These are phyloP conservation scores for Ogataea methanolica DNA, from an alignment of 805 yeast species.

Conservation along the genomic window DNA sequence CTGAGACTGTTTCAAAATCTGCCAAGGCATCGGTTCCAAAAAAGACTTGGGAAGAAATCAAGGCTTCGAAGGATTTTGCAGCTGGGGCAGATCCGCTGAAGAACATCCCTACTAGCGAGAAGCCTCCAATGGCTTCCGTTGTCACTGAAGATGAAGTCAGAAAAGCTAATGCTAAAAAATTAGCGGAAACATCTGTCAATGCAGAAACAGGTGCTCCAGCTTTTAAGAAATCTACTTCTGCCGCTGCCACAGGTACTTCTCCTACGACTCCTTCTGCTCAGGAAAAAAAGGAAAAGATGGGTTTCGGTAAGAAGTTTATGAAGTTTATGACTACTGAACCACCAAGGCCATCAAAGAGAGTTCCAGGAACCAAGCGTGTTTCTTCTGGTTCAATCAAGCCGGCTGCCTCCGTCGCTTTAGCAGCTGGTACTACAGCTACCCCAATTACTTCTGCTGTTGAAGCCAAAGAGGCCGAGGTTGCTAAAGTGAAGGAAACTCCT, in stretches of 20 bases:
- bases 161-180: conserved; percentile 7
- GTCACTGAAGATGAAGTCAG: conserved; percentile 18
- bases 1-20: conserved; percentile 16
- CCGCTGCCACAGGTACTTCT: conserved; percentile 7
- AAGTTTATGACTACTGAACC: conserved; percentile 21
- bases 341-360: conserved; percentile 13
- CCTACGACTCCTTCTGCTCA: conserved; percentile 3
- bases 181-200: conserved; percentile 1
- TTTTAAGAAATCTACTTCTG: conserved; percentile 6
- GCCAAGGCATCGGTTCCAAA: conserved; percentile 12
- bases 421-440: conserved; percentile 1
- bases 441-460: conserved; percentile 1
- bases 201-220: conserved; percentile 5
- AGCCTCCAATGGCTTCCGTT: conserved; percentile 31
- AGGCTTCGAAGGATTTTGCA: conserved; percentile 24
- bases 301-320: conserved; percentile 19
- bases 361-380: background rate
- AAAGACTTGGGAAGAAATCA: conserved; percentile 26
- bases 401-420: conserved; percentile 1
- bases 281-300: conserved; percentile 9
- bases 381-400: background rate
- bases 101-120: conserved; percentile 34
- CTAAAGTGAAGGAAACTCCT: conserved; percentile 2
- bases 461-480: conserved; percentile 5
- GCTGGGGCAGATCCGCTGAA: conserved; percentile 31